These are phyloP conservation scores for Tulasnella sp. DNA, from an alignment of 768 basidiomycete genomes.

Conservation along the genomic window DNA sequence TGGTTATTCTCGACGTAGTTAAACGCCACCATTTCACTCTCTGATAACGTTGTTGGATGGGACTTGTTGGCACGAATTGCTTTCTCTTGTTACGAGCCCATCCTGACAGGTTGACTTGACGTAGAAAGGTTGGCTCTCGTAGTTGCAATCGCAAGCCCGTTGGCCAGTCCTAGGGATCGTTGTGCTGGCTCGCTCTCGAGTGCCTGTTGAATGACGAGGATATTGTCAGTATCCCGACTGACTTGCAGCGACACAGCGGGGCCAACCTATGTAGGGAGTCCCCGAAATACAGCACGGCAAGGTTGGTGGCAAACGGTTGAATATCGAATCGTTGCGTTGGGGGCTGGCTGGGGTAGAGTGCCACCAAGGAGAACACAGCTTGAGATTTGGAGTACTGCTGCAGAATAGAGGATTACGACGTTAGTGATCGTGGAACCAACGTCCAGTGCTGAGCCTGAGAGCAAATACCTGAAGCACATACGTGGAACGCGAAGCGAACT, in stretches of 20 bases:
- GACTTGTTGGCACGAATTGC: no score
- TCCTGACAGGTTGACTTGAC: no score
- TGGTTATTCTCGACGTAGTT: no score
- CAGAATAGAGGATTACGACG: not conserved
- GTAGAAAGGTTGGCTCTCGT: not conserved
- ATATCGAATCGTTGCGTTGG: not conserved
- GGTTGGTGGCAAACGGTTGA: not conserved
- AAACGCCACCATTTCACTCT: no score
- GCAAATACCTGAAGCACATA: not conserved
- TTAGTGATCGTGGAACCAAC: not conserved
- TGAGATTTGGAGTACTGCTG: not conserved
- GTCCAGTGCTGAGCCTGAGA: not conserved
- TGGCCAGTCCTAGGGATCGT: not conserved
- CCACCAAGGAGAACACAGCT: not conserved
- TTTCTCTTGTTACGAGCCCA: no score
- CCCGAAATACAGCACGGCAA: not conserved
- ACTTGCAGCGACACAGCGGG: not conserved
- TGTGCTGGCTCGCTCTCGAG: not conserved
- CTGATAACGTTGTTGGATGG: no score
- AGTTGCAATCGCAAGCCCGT: not conserved
- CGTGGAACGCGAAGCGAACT: no score
- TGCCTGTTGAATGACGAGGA: not conserved
- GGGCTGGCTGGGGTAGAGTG: not conserved
- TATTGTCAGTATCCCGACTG: not conserved
- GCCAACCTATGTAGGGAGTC: not conserved